Conservation (phyloP, 805 yeast genomes). For the Teunomyces cretensis region DNA sequence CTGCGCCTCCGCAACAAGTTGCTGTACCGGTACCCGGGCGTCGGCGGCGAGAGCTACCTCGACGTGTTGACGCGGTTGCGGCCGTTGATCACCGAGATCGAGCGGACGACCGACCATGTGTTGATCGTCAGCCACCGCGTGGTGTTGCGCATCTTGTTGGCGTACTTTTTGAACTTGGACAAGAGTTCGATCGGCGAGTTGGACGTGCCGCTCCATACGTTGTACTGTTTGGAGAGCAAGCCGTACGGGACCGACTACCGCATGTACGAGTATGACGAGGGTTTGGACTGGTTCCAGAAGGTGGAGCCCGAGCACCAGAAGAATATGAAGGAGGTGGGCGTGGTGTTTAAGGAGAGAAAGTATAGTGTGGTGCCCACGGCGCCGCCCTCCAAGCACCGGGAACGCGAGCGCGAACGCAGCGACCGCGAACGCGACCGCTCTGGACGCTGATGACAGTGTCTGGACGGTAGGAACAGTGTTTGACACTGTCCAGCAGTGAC, state of each 20-base stretch:
- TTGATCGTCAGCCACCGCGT: constrained; percentile 86
- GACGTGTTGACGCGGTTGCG: constrained; percentile 90
- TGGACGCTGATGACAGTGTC: too few relatives aligned
- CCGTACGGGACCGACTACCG: constrained; percentile 97
- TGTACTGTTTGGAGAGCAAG: constrained; percentile 85
- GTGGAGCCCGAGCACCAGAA: constrained; percentile 56
- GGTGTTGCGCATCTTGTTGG: constrained; percentile 81
- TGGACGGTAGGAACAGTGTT: too few relatives aligned
- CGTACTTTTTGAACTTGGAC: constrained; percentile 83
- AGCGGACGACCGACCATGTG: constrained; percentile 85
- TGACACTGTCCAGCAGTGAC: too few relatives aligned
- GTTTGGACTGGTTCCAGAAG: constrained; percentile 71
- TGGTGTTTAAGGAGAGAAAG: constrained; percentile 66
- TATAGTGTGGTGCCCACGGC: constrained; percentile 79
- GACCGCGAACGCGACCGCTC: too few relatives aligned
- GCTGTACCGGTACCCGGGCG: constrained; percentile 90
- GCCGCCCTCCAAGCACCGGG: constrained; percentile 42
- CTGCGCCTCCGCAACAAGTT: constrained; percentile 76
- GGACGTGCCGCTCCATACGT: constrained; percentile 90
- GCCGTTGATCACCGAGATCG: constrained; percentile 89
- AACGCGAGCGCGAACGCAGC: background rate
- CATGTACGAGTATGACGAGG: constrained; percentile 82
- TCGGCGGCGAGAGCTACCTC: constrained; percentile 93
- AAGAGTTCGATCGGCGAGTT: constrained; percentile 80
- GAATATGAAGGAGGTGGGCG: constrained; percentile 68